Evolutionary conservation across 2,329 filamentous ascomycete genomes (phyloP), one percentile per base, ranked within the genome.

Genomic region (Dactylellina sp.): DNA sequence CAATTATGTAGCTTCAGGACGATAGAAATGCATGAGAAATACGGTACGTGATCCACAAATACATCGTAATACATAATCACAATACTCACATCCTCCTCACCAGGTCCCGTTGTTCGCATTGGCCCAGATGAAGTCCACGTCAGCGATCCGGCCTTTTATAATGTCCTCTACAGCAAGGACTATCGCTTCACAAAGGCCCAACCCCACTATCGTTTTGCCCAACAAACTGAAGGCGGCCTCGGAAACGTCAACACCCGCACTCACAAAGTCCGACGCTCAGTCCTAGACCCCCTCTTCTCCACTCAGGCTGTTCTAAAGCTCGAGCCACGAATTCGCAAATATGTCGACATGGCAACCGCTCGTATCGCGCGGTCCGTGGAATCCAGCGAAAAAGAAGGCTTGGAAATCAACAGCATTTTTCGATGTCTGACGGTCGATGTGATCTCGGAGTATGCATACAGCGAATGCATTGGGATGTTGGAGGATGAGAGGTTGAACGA

Each of bases 281-380:
- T 84, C 1, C 77, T 84, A 24, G 80, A 78, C 12, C 81, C 80
- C 0, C 77, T 82, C 7, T 84, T 84, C 75, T 84, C 83, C 11
- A 79, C 79, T 79, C 28, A 79, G 79, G 40, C 79, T 75, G 39
- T 74, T 14, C 28, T 74, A 12, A 74, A 68, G 25, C 66, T 72
- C 9, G 66, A 72, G 40, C 66, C 59, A 6, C 53, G 61, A 28
- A 74, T 74, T 20, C 35, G 70, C 11, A 56, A 56, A 22, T 74
- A 56, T 25, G 55, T 74, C 20, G 77, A 77, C 2, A 76, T 64
- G 46, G 66, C 59, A 2, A 59, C 42, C 35, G 20, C 52, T 1
- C 66, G 66, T 77, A 63, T 79, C 77, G 39, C 76, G 76, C 1
- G 79, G 80, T 70, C 76, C 81, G 32, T 78, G 79, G 57, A 79